Evolutionary conservation across 2,329 filamentous ascomycete genomes (phyloP).

Genomic region (Aspergillus sojae): DNA sequence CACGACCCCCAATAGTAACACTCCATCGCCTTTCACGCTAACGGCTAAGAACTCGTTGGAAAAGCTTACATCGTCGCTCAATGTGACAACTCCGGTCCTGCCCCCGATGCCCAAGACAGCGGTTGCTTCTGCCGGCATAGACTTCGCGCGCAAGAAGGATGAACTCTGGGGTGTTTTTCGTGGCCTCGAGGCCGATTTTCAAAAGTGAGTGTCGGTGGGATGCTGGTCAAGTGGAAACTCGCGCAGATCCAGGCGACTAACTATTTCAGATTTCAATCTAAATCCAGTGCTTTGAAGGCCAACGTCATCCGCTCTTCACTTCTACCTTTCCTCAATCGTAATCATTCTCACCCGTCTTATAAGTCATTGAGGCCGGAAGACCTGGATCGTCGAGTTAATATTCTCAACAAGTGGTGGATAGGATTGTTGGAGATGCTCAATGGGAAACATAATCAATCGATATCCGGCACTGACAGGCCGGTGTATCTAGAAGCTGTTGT

Average conservation of each 20-base stretch:
- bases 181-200: slow-evolving; percentile 67
- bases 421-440: slow-evolving; percentile 80
- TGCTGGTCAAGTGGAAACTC: background rate
- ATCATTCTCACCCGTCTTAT: slow-evolving; percentile 69
- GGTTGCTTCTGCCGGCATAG: slow-evolving; percentile 38
- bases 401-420: slow-evolving; percentile 90
- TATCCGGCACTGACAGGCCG: slow-evolving; percentile 82
- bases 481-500: slow-evolving; percentile 76
- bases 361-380: slow-evolving; percentile 73
- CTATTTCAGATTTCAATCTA: slow-evolving; percentile 65
- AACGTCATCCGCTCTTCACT: slow-evolving; percentile 72
- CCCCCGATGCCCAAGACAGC: slow-evolving; percentile 51
- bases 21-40: slow-evolving; percentile 45
- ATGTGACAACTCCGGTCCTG: slow-evolving; percentile 49
- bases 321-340: slow-evolving; percentile 74
- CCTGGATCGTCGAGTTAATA: slow-evolving; percentile 74
- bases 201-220: slow-evolving; percentile 55
- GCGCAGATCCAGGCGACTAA: slow-evolving; percentile 12
- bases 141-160: slow-evolving; percentile 62
- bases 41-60: slow-evolving; percentile 50
- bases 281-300: slow-evolving; percentile 73
- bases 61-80: slow-evolving; percentile 44
- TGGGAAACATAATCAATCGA: slow-evolving; percentile 71
- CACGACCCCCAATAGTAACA: slow-evolving; percentile 40
- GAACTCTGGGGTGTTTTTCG: slow-evolving; percentile 71